Percentiles rank a stretch among this genome's conserved stretches.
Conservation (phyloP, 2,329 filamentous ascomycete genomes). For the Penicillium brevicompactum region DNA sequence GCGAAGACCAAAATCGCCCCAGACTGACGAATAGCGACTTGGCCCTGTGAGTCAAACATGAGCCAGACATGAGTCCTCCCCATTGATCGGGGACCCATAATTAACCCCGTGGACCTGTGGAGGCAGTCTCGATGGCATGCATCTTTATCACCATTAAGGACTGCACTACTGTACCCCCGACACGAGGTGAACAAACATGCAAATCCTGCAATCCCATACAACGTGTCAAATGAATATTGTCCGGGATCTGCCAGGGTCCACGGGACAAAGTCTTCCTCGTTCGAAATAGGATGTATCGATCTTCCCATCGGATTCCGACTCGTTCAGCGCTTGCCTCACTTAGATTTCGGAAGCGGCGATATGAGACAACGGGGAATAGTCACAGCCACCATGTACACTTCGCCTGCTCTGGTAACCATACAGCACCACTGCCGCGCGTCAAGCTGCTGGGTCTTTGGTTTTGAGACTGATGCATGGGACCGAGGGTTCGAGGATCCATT, state of each 20-base stretch:
- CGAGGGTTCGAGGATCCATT: neutral
- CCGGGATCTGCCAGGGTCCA: too few relatives aligned
- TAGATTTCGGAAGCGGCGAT: neutral
- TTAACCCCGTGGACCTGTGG: neutral
- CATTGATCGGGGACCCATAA: neutral
- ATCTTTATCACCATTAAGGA: too few relatives aligned
- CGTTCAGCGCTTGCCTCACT: neutral
- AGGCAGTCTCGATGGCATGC: too few relatives aligned
- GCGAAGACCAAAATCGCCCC: neutral
- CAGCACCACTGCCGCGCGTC: slow-evolving; percentile 7
- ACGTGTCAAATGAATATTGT: too few relatives aligned
- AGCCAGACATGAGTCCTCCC: neutral
- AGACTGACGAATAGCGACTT: neutral
- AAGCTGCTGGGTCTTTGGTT: neutral
- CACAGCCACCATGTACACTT: neutral
- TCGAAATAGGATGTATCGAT: neutral
- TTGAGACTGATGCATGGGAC: neutral
- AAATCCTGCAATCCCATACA: too few relatives aligned
- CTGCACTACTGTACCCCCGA: too few relatives aligned
- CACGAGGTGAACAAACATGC: too few relatives aligned
- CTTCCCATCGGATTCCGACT: neutral
- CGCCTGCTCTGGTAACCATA: neutral
- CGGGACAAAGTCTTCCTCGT: too few relatives aligned
- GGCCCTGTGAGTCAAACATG: neutral
- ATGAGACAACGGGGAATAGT: neutral